phyloP scores from a whole-genome alignment of 2,329 filamentous ascomycete genomes.

The Neurospora sp. region DNA sequence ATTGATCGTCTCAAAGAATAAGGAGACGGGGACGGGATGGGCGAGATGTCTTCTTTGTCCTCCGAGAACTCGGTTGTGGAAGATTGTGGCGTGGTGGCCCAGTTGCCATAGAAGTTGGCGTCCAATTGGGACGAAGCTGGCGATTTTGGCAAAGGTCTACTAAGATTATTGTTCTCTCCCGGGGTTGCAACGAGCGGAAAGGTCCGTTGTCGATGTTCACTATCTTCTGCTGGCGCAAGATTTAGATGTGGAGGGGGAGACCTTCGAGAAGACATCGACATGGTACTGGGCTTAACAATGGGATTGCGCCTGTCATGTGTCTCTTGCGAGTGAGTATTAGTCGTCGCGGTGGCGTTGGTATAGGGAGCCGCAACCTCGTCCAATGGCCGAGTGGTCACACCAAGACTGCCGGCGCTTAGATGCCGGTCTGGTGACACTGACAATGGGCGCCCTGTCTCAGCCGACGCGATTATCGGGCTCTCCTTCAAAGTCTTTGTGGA shows the following conservation, averaged over 20 bases:
- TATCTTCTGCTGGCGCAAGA: constrained; percentile 27
- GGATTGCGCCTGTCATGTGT: constrained; percentile 18
- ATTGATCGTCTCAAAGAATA: constrained; percentile 31
- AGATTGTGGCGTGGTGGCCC: constrained; percentile 34
- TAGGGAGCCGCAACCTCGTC: constrained; percentile 1
- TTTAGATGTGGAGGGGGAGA: constrained; percentile 42
- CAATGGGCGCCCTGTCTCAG: constrained; percentile 34
- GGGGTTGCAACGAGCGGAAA: constrained; percentile 16
- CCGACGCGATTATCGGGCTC: constrained; percentile 18
- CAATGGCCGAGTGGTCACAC: constrained; percentile 23
- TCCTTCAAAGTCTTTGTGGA: constrained; percentile 26
- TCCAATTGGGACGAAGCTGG: constrained; percentile 40
- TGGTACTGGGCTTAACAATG: constrained; percentile 30
- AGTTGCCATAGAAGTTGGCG: constrained; percentile 37
- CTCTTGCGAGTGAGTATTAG: constrained; percentile 16
- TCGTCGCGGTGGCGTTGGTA: constrained; percentile 21
- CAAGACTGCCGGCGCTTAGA: constrained; percentile 30
- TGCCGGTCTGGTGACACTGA: constrained; percentile 31
- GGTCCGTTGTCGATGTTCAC: constrained; percentile 21
- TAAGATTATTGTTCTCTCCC: constrained; percentile 26
- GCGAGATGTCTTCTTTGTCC: constrained; percentile 29
- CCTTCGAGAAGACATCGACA: constrained; percentile 42
- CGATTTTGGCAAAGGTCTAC: constrained; percentile 46
- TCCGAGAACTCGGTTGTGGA: constrained; percentile 42
- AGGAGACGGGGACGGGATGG: constrained; percentile 45